phyloP scores from a whole-genome alignment of 257 asterid genomes.

The Ophiorrhiza pumila region DNA sequence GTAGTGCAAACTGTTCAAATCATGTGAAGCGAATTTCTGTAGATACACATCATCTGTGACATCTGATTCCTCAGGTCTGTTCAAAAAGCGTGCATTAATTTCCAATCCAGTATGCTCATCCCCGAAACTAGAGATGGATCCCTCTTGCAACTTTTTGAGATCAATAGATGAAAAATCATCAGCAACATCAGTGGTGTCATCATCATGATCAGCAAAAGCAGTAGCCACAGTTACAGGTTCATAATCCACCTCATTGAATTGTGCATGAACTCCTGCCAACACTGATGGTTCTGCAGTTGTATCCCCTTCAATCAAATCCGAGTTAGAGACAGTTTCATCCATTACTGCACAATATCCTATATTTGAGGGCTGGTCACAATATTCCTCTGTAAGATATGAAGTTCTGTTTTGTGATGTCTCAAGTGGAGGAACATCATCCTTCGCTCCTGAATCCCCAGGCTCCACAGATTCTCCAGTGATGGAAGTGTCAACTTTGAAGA shows the following conservation, averaged over 20 bases:
- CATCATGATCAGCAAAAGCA: slow-evolving; percentile 26
- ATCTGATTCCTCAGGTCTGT: slow-evolving; percentile 25
- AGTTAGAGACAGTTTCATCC: slow-evolving; percentile 21
- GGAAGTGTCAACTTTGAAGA: slow-evolving; percentile 24
- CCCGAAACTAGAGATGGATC: slow-evolving; percentile 27
- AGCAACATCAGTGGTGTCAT: slow-evolving; percentile 18
- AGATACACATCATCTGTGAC: slow-evolving; percentile 35
- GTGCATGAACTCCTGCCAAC: slow-evolving; percentile 19
- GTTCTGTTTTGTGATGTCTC: slow-evolving; percentile 24
- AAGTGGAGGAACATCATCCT: slow-evolving; percentile 16
- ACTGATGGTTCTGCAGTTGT: slow-evolving; percentile 20
- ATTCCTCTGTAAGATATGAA: slow-evolving; percentile 28
- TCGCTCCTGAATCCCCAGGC: slow-evolving; percentile 22
- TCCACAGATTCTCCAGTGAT: slow-evolving; percentile 26
- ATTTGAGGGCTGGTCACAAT: slow-evolving; percentile 30
- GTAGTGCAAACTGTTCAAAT: slow-evolving; percentile 20
- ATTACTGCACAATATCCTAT: slow-evolving; percentile 23
- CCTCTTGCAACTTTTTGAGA: slow-evolving; percentile 27
- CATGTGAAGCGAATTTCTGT: slow-evolving; percentile 28
- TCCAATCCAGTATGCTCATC: slow-evolving; percentile 33
- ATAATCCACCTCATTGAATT: slow-evolving; percentile 25
- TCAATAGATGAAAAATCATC: slow-evolving; percentile 28
- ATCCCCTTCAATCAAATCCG: slow-evolving; percentile 30
- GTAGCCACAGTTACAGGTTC: slow-evolving; percentile 25
- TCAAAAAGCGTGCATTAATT: slow-evolving; percentile 27